Base-by-base conservation (phyloP, 1,284 basidiomycete genomes). In the Rhodofomes roseus region DNA sequence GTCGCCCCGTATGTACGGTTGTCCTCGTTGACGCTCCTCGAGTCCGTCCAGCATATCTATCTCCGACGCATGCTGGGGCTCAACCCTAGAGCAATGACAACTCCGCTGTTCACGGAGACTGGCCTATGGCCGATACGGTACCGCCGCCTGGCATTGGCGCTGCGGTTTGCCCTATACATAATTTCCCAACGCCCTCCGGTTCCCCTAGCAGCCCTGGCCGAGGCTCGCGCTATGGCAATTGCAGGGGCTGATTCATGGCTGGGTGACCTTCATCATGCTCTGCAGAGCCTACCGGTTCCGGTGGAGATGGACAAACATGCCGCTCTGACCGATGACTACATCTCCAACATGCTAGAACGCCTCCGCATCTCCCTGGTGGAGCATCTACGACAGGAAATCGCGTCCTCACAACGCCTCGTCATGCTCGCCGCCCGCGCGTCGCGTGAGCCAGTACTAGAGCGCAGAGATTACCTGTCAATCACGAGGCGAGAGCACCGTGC, bases 1-100 rank as follows among this genome's bases (percentile, higher is more conserved):
- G 56, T 75, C 0, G 52, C 55, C 0, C 41, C 67, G 0, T 37
- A 58, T 34, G 39, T 39, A 4, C 41, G 41, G 20, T 8, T 3
- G 36, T 29, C n/a, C 54, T 41, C 23, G 18, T 25, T 8, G 18
- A n/a, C 11, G 27, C 22, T 8, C 25, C 54, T 59, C 6, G 43
- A 16, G 4, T 14, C 14, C 9, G 52, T 62, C 7, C 61, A 62
- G 36, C 36, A 43, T 18, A 5, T 20, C 2, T 60, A 57, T 37
- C 55, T 60, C 4, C 46, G 59, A 11, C 50, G 58, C 3, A 18
- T 58, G 4, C 55, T 62, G 23, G 58, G 61, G 16, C 55, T 60
- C 4, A 52, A 54, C 20, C 11, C 31, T 12, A 55, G 44, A 20
- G 57, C 44, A 20, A 7, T 37, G 5, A 20, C 43, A 4, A 14